Percentiles rank a stretch among this genome's conserved stretches.
Conservation (phyloP, 331 rosid species). For the Malus hybrid region DNA sequence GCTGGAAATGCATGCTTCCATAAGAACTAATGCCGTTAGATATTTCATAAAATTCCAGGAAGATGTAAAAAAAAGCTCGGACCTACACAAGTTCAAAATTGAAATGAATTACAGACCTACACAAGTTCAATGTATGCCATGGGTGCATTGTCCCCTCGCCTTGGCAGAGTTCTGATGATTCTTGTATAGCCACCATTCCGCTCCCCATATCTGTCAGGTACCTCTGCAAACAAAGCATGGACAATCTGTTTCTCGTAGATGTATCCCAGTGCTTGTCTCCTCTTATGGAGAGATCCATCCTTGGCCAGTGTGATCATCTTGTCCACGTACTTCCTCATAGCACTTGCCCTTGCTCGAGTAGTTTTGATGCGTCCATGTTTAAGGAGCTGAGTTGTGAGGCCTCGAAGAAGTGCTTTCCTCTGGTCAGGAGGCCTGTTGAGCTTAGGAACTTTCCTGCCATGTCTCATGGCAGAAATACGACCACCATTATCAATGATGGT, state of each 20-base stretch:
- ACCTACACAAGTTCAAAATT: constrained; percentile 65
- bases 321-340: constrained; percentile 82
- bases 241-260: constrained; percentile 92
- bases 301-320: constrained; percentile 93
- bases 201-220: constrained; percentile 72
- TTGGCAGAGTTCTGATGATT: constrained; percentile 71
- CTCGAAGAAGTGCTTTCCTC: constrained; percentile 75
- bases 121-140: constrained; percentile 97
- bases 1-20: neutral
- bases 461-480: constrained; percentile 83
- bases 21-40: neutral
- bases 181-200: constrained; percentile 92
- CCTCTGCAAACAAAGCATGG: constrained; percentile 93
- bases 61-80: neutral
- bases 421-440: constrained; percentile 97
- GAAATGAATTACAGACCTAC: constrained; percentile 23
- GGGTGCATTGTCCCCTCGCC: constrained; percentile 97
- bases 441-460: constrained; percentile 79
- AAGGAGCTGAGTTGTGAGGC: constrained; percentile 92
- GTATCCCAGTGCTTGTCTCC: constrained; percentile 95
- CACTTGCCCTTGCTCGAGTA: constrained; percentile 88
- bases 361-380: constrained; percentile 91
- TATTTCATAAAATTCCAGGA: too few relatives aligned
- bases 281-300: constrained; percentile 88
- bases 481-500: constrained; percentile 56